Base-by-base conservation (phyloP, 2,329 filamentous ascomycete genomes). In the Penicillium thymicola region DNA sequence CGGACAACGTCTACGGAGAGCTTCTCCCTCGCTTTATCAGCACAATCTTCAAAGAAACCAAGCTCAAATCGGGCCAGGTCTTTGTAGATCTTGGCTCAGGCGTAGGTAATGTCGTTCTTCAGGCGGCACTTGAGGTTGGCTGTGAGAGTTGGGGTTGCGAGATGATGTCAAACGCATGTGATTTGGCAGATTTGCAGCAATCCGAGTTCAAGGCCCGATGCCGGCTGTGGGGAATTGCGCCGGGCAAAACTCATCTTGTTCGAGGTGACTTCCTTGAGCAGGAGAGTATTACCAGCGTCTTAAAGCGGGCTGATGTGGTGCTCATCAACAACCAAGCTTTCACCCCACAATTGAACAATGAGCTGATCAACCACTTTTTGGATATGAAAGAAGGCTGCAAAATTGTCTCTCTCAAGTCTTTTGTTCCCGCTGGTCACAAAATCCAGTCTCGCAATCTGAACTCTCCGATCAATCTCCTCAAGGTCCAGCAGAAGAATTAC, bases 321-420 rank as follows among this genome's bases (percentile, higher is more conserved):
- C 83, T 99, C 27, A 93, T 97, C 67, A 99, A 99, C 79, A 99
- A 99, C 76, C 92, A 97, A 75, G 94, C 92, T 2, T 99, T 99
- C 75, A 92, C 88, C 6, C 88, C 92, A 14, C 82, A 88, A 65
- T 83, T 97, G 54, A 99, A 97, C 75, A 88, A 90, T 69, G 85
- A 86, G 59, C 80, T 99, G 44, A 85, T 93, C 63, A 86, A 90
- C 66, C 90, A 96, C 78, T 97, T 99, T 69, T 79, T 99, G 58
- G 94, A 99, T 69, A 79, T 97, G 60, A 97, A 97, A 75, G 83
- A 89, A 53, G 93, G 93, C 3, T 92, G 89, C 74, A 89, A 89
- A 73, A 89, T 99, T 55, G 88, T 97, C 41, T 96, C 91, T 50
- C 82, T 99, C 57, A 95, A 94, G 76, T 92, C 89, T 1, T 99